Conservation (phyloP, 2,329 filamentous ascomycete species). For the Rhynchosporium agropyri region DNA sequence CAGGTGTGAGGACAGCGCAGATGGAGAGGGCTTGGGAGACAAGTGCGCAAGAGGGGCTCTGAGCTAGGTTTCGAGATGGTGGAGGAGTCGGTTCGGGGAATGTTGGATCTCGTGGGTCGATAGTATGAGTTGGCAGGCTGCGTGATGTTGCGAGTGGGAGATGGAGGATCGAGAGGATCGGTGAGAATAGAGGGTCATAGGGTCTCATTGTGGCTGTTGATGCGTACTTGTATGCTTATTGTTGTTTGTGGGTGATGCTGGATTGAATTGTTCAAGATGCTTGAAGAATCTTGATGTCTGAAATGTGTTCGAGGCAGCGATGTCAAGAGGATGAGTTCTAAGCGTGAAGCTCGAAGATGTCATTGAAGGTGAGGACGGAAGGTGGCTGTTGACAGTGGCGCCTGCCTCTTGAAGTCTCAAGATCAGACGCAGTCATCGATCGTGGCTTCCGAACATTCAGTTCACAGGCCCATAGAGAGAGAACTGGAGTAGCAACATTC, state of each 20-base stretch:
- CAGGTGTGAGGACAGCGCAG: slow-evolving; percentile 33
- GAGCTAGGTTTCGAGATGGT: slow-evolving; percentile 3
- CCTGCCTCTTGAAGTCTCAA: not conserved
- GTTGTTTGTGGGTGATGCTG: slow-evolving; percentile 11
- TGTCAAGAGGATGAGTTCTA: slow-evolving; percentile 2
- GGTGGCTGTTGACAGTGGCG: not conserved
- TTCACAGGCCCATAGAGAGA: not conserved
- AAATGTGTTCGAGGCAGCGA: slow-evolving; percentile 18
- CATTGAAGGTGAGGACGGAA: not conserved
- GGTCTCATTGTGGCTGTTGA: slow-evolving; percentile 19
- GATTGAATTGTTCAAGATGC: slow-evolving; percentile 20
- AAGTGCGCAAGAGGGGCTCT: slow-evolving; percentile 18
- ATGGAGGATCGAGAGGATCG: slow-evolving; percentile 8
- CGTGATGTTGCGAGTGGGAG: slow-evolving; percentile 5
- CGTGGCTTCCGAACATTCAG: not conserved
- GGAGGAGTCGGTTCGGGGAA: slow-evolving; percentile 17
- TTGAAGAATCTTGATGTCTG: slow-evolving; percentile 18
- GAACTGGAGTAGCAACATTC: slow-evolving; percentile 21
- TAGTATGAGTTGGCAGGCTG: slow-evolving; percentile 8
- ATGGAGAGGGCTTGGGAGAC: slow-evolving; percentile 32
- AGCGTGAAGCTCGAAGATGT: not conserved
- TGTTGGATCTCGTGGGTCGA: slow-evolving; percentile 14
- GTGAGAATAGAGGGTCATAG: slow-evolving; percentile 10
- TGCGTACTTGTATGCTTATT: slow-evolving; percentile 16
- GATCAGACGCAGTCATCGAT: not conserved